phyloP scores from a whole-genome alignment of 192 early-diverging fungal species.

The Coemansia sp. region DNA sequence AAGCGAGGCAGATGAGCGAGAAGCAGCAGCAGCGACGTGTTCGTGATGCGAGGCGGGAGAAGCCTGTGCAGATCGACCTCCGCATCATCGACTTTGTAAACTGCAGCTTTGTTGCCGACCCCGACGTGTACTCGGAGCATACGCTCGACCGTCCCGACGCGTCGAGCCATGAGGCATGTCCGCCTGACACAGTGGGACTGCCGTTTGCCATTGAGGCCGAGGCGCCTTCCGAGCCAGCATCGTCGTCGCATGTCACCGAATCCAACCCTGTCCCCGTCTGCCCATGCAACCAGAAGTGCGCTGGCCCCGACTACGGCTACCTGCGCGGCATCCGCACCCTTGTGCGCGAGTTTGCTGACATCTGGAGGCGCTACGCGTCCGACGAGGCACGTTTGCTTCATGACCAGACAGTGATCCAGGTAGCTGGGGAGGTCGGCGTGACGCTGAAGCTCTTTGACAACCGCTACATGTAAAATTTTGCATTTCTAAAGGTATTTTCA shows the following conservation, averaged over 20 bases:
- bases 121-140: conserved; percentile 50
- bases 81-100: conserved; percentile 98
- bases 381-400: conserved; percentile 41
- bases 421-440: conserved; percentile 42
- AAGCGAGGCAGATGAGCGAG: not conserved
- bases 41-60: not conserved
- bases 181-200: conserved; percentile 18
- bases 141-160: conserved; percentile 46
- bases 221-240: conserved; percentile 5
- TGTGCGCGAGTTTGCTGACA: conserved; percentile 54
- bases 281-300: conserved; percentile 36
- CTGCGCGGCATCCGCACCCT: conserved; percentile 55
- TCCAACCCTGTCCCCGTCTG: conserved; percentile 29
- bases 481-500: not conserved
- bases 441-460: conserved; percentile 30
- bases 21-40: not conserved
- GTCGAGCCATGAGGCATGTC: conserved; percentile 40
- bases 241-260: conserved; percentile 22
- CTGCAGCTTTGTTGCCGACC: conserved; percentile 67
- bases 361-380: conserved; percentile 54
- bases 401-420: conserved; percentile 23
- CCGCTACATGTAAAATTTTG: conserved; percentile 19
- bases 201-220: not conserved
- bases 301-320: conserved; percentile 57
- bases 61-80: conserved; percentile 64